phyloP scores from a whole-genome alignment of 2,329 filamentous ascomycete species.

The Fusarium protoensiforme region DNA sequence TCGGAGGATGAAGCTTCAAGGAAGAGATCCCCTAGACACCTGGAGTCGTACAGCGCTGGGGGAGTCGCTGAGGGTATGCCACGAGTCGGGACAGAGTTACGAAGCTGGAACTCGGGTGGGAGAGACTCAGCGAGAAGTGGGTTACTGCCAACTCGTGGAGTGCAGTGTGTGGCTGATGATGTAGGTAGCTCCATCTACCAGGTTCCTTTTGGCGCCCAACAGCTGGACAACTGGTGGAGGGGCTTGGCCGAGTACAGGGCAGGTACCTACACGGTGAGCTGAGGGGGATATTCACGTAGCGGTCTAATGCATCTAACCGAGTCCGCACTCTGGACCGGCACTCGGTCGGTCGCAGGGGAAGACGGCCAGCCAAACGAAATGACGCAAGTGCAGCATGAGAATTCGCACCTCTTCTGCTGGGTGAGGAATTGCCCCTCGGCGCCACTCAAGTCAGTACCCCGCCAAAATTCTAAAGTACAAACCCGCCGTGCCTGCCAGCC shows the following conservation, averaged over 20 bases:
- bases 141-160: slow-evolving; percentile 10
- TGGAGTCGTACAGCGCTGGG: slow-evolving; percentile 16
- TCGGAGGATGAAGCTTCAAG: slow-evolving; percentile 3
- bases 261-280: not conserved
- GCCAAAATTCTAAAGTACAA: slow-evolving; percentile 34
- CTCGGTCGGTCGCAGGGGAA: slow-evolving; percentile 1
- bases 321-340: not conserved
- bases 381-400: slow-evolving; percentile 38
- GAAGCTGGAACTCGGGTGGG: slow-evolving; percentile 21
- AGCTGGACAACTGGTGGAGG: not conserved
- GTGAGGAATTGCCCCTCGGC: slow-evolving; percentile 31
- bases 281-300: not conserved
- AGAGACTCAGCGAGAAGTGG: not conserved
- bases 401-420: slow-evolving; percentile 15
- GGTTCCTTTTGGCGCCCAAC: not conserved
- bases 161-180: slow-evolving; percentile 44
- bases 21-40: slow-evolving; percentile 10
- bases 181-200: slow-evolving; percentile 34
- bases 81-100: slow-evolving; percentile 30
- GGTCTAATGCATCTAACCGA: not conserved
- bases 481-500: not conserved
- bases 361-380: slow-evolving; percentile 34
- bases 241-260: not conserved
- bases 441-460: slow-evolving; percentile 32
- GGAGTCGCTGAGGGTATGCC: slow-evolving; percentile 19